phyloP scores from a whole-genome alignment of 768 basidiomycete species.

The Lactarius quietus region DNA sequence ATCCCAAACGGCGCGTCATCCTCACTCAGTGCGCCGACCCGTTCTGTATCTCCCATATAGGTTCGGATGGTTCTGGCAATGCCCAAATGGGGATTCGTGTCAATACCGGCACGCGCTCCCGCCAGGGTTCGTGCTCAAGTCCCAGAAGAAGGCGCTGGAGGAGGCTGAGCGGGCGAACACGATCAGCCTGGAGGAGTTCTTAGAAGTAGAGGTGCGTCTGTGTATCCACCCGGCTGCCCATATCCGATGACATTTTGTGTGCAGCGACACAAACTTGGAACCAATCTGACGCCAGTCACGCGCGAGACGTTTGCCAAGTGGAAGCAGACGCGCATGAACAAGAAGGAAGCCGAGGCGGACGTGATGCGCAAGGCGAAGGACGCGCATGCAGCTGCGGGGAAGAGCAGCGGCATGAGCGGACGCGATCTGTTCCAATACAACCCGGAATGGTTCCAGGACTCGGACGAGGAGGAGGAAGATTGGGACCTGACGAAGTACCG shows the following conservation, averaged over 20 bases:
- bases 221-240: not conserved
- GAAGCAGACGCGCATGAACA: constrained; percentile 94
- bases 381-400: constrained; percentile 77
- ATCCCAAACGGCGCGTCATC: not conserved
- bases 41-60: constrained; percentile 32
- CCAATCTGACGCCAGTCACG: constrained; percentile 90
- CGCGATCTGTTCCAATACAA: constrained; percentile 98
- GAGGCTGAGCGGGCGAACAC: constrained; percentile 85
- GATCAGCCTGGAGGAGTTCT: constrained; percentile 94
- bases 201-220: constrained; percentile 85
- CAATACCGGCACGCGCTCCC: constrained; percentile 95
- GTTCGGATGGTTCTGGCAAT: constrained; percentile 97
- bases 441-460: constrained; percentile 89
- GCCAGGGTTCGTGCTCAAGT: constrained; percentile 93
- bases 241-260: not conserved
- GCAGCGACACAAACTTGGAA: constrained; percentile 90
- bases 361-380: constrained; percentile 80
- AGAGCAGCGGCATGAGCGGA: constrained; percentile 91
- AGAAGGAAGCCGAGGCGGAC: constrained; percentile 89
- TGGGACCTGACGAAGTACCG: constrained; percentile 57
- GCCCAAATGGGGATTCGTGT: constrained; percentile 84
- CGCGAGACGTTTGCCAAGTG: constrained; percentile 87
- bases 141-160: constrained; percentile 86
- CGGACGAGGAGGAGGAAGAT: constrained; percentile 50
- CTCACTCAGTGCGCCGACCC: not conserved